Evolutionary conservation across 331 rosid genomes (phyloP).

Genomic region (Malus hybrid): DNA sequence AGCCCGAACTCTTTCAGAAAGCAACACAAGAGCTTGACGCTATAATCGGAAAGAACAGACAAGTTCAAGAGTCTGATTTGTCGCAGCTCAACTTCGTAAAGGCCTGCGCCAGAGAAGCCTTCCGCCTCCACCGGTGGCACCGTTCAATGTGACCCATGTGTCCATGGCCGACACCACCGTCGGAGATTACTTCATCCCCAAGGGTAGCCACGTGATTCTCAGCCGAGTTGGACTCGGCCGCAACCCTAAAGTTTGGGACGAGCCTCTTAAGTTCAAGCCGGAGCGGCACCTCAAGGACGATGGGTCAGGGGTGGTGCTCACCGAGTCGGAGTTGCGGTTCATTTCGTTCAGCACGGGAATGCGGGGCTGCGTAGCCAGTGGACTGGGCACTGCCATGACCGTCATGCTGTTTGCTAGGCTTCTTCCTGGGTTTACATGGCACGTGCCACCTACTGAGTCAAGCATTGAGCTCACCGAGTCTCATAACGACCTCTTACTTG

Average conservation of each 20-base stretch:
- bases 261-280: constrained; percentile 16
- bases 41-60: constrained; percentile 15
- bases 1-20: constrained; percentile 12
- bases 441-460: neutral
- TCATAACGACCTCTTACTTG: neutral
- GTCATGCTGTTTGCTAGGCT: constrained; percentile 38
- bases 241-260: constrained; percentile 29
- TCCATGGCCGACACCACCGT: neutral
- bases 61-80: constrained; percentile 29
- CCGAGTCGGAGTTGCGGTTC: constrained; percentile 23
- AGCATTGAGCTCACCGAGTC: constrained; percentile 18
- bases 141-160: constrained; percentile 19
- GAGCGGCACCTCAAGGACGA: constrained; percentile 10
- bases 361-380: constrained; percentile 22
- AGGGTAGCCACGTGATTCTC: constrained; percentile 28
- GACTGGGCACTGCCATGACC: constrained; percentile 23
- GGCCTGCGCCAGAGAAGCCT: constrained; percentile 27
- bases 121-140: constrained; percentile 23
- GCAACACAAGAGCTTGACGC: constrained; percentile 24
- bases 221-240: constrained; percentile 22
- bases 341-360: constrained; percentile 29
- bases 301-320: neutral
- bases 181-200: constrained; percentile 24
- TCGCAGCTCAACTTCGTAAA: constrained; percentile 26
- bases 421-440: constrained; percentile 41